Evolutionary conservation across 345 rosid genomes (phyloP).

Genomic region (Eucalyptus camaldulensis): DNA sequence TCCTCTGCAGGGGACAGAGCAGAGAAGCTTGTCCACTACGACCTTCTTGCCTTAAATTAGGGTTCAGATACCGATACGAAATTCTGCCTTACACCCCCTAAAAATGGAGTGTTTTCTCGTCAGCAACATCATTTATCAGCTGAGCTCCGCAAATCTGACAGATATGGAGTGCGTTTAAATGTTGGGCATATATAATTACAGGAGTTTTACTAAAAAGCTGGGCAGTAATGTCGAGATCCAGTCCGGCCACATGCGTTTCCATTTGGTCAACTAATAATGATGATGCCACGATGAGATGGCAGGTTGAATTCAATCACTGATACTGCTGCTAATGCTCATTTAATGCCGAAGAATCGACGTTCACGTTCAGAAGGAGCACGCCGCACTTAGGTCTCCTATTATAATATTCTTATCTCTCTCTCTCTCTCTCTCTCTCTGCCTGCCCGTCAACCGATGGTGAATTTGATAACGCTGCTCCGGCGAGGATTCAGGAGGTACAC

Average conservation of each 20-base stretch:
- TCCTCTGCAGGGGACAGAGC: neutral
- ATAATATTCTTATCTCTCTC: neutral
- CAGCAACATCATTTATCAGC: neutral
- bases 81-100: neutral
- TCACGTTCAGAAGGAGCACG: neutral
- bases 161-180: neutral
- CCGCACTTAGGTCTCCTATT: neutral
- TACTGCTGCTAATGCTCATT: too few relatives aligned
- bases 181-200: neutral
- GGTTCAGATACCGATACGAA: neutral
- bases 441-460: neutral
- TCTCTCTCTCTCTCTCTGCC: neutral
- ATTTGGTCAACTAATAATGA: neutral
- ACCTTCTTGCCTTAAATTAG: neutral
- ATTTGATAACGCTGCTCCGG: neutral
- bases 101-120: neutral
- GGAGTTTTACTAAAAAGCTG: neutral
- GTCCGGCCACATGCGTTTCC: neutral
- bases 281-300: neutral
- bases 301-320: neutral
- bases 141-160: neutral
- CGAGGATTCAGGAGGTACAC: neutral
- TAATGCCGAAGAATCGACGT: neutral
- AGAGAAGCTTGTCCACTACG: neutral
- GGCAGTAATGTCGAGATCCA: neutral